These are phyloP conservation scores for Hypomontagnella submonticulosa DNA, from an alignment of 495 filamentous ascomycete genomes.

Conservation along the genomic window DNA sequence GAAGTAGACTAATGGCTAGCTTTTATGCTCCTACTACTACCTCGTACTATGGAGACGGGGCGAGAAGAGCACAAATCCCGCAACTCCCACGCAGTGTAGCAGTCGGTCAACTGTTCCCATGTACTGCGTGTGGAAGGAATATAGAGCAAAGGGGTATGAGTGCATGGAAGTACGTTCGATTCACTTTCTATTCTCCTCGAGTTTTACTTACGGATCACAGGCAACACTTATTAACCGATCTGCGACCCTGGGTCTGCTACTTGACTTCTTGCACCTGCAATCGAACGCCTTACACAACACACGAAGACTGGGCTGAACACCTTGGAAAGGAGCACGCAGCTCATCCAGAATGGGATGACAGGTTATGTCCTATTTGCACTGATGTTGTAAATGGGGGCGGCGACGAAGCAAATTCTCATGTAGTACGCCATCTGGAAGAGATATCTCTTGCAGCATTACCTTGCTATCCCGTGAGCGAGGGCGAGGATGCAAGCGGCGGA, in stretches of 20 bases:
- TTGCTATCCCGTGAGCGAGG: neutral
- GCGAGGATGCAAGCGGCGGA: too few species aligned
- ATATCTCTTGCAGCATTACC: conserved; percentile 36
- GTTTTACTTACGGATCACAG: neutral
- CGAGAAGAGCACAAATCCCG: conserved; percentile 23
- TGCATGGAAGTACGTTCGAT: conserved; percentile 32
- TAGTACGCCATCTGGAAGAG: conserved; percentile 32
- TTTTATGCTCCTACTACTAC: conserved; percentile 25
- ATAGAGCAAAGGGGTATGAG: conserved; percentile 12
- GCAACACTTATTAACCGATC: conserved; percentile 19
- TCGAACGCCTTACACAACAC: conserved; percentile 10
- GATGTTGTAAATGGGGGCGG: conserved; percentile 10
- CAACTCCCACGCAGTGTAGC: conserved; percentile 17
- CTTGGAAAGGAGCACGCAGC: conserved; percentile 18
- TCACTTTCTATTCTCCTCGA: neutral
- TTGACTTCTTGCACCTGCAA: conserved; percentile 14
- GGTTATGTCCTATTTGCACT: conserved; percentile 20
- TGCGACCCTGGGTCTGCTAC: conserved; percentile 31
- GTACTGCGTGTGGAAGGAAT: conserved; percentile 26
- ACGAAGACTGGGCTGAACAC: conserved; percentile 32
- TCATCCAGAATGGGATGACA: conserved; percentile 13
- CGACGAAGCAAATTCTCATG: conserved; percentile 11
- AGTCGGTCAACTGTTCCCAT: conserved; percentile 21
- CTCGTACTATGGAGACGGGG: conserved; percentile 11
- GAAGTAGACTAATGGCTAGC: conserved; percentile 2